Conservation (phyloP, 2,329 filamentous ascomycete species). For the Fusarium coicis region DNA sequence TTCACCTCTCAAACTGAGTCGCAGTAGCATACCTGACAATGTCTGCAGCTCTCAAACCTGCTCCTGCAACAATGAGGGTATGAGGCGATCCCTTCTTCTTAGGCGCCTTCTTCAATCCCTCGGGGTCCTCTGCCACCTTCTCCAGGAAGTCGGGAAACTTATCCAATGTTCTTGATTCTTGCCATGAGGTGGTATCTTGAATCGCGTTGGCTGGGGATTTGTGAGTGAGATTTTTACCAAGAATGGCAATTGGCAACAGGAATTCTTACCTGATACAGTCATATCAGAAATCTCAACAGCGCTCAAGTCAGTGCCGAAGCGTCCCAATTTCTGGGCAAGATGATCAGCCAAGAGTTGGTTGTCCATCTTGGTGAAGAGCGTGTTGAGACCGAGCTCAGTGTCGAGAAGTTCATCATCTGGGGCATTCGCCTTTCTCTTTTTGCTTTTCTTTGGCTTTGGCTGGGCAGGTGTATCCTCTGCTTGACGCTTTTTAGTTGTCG, state of each 20-base stretch:
- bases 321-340: conserved; percentile 79
- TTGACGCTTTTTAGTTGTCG: conserved; percentile 65
- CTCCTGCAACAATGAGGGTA: conserved; percentile 87
- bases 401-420: conserved; percentile 69
- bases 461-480: conserved; percentile 58
- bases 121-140: conserved; percentile 66
- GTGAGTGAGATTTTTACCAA: neutral
- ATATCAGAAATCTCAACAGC: conserved; percentile 85
- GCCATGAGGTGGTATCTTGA: conserved; percentile 81
- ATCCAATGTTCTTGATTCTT: conserved; percentile 72
- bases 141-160: conserved; percentile 85
- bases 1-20: neutral
- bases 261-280: conserved; percentile 75
- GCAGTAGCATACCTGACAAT: conserved; percentile 69
- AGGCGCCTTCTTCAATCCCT: conserved; percentile 71
- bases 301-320: conserved; percentile 84
- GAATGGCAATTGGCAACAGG: neutral
- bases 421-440: conserved; percentile 67
- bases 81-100: conserved; percentile 80
- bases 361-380: conserved; percentile 84
- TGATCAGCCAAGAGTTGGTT: conserved; percentile 85
- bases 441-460: conserved; percentile 56
- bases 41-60: conserved; percentile 87
- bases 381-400: conserved; percentile 80
- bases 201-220: conserved; percentile 72